Percentiles rank a stretch among this genome's conserved stretches.
phyloP scores from a whole-genome alignment of 208 protist genomes.

The Trypanosoma boissoni region DNA sequence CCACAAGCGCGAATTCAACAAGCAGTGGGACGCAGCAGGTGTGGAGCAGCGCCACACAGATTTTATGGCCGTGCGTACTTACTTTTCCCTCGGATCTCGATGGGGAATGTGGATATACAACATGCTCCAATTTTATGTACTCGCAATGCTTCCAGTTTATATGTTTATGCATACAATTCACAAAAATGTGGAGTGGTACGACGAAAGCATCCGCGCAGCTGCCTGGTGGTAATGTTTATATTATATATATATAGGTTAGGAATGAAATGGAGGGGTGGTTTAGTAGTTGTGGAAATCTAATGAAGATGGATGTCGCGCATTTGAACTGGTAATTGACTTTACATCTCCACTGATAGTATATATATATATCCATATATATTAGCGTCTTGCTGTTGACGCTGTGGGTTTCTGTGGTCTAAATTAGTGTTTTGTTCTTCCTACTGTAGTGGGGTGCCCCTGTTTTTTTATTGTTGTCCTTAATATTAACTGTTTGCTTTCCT shows the following conservation, averaged over 20 bases:
- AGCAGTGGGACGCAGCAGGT: slow-evolving; percentile 86
- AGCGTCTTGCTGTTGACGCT: too few relatives aligned
- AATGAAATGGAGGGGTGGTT: too few relatives aligned
- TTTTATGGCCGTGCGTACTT: slow-evolving; percentile 88
- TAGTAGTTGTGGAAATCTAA: too few relatives aligned
- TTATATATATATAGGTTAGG: not conserved
- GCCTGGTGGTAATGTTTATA: slow-evolving; percentile 80
- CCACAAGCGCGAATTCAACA: slow-evolving; percentile 92
- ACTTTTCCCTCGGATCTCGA: slow-evolving; percentile 84
- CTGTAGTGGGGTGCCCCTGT: too few relatives aligned
- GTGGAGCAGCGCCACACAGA: slow-evolving; percentile 88
- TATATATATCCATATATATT: too few relatives aligned
- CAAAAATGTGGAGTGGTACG: slow-evolving; percentile 81
- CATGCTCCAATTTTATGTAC: slow-evolving; percentile 84
- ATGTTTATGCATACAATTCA: slow-evolving; percentile 78
- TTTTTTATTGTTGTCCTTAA: slow-evolving; percentile 22
- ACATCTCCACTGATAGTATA: too few relatives aligned
- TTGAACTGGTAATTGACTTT: too few relatives aligned
- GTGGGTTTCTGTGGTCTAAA: too few relatives aligned
- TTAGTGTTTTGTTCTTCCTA: too few relatives aligned
- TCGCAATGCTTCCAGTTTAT: slow-evolving; percentile 79
- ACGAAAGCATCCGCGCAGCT: slow-evolving; percentile 77
- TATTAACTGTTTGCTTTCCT: slow-evolving; percentile 4
- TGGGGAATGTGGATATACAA: slow-evolving; percentile 92
- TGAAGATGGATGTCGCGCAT: too few relatives aligned